Percentiles rank a stretch among this genome's conserved stretches.
Evolutionary conservation across 257 asterid species (phyloP).

Genomic region (Marsdenia floribunda): DNA sequence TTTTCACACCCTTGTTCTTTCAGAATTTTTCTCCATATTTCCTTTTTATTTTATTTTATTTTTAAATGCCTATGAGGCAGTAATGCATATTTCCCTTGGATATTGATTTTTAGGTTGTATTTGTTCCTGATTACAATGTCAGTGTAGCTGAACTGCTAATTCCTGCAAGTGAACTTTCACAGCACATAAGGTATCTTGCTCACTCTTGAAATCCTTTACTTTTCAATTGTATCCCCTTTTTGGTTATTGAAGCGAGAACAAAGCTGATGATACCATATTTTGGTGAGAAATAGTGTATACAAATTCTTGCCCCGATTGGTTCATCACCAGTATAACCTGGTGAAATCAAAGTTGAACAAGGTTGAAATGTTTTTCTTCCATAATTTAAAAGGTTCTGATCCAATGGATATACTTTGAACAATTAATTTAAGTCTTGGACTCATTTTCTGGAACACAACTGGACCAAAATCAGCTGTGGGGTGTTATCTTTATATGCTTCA

Average conservation of each 20-base stretch:
- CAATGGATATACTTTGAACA: background rate
- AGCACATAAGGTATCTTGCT: constrained; percentile 67
- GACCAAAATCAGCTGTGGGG: background rate
- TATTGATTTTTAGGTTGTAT: constrained; percentile 44
- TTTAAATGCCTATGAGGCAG: background rate
- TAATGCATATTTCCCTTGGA: background rate
- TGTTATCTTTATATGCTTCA: background rate
- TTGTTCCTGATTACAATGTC: constrained; percentile 87
- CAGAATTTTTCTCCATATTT: background rate
- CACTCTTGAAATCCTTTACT: constrained; percentile 9
- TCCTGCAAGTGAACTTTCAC: constrained; percentile 82
- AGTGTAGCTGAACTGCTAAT: constrained; percentile 73
- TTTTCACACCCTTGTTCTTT: background rate
- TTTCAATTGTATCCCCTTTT: background rate
- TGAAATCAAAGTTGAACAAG: constrained; percentile 1
- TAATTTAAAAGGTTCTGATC: background rate
- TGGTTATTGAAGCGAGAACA: background rate
- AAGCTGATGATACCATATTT: background rate
- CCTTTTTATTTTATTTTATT: background rate
- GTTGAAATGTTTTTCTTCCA: background rate
- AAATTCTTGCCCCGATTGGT: background rate
- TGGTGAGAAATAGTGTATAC: background rate
- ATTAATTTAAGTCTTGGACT: background rate
- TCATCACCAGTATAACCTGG: background rate
- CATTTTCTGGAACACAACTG: background rate